These are phyloP conservation scores for Macrophomina phaseolina DNA, from an alignment of 2,329 filamentous ascomycete species.

Conservation along the genomic window DNA sequence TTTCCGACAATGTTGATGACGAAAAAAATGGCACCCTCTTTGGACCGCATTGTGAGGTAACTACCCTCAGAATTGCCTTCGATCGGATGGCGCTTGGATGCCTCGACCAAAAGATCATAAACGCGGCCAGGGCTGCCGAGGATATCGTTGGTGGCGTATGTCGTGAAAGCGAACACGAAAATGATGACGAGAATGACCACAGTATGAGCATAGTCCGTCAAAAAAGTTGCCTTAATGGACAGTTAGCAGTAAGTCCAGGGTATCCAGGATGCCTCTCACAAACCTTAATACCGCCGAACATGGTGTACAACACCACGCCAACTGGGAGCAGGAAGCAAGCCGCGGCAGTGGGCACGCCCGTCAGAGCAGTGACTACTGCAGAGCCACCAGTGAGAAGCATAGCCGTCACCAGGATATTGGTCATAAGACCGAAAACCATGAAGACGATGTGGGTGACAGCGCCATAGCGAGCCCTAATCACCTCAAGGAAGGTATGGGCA, in stretches of 20 bases:
- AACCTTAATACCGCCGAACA: conserved; percentile 73
- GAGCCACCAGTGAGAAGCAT: conserved; percentile 88
- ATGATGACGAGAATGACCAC: conserved; percentile 86
- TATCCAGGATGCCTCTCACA: conserved; percentile 67
- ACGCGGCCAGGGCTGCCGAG: conserved; percentile 78
- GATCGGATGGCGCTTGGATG: conserved; percentile 73
- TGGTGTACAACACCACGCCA: conserved; percentile 81
- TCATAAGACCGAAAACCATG: conserved; percentile 33
- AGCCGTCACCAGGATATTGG: conserved; percentile 81
- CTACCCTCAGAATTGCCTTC: conserved; percentile 79
- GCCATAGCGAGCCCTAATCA: conserved; percentile 81
- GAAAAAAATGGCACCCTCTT: conserved; percentile 85
- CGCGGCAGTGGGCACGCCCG: conserved; percentile 76
- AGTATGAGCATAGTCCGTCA: conserved; percentile 87
- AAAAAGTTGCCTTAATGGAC: conserved; percentile 48
- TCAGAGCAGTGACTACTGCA: conserved; percentile 69
- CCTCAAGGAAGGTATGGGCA: conserved; percentile 83
- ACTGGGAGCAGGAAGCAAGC: conserved; percentile 84
- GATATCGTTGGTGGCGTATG: conserved; percentile 74
- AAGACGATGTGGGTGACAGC: conserved; percentile 72
- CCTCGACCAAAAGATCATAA: conserved; percentile 76
- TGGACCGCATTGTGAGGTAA: conserved; percentile 85
- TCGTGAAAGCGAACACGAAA: conserved; percentile 80
- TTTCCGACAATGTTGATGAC: conserved; percentile 89
- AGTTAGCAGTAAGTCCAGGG: neutral